A percentile compares a stretch with the other conserved stretches of the same genome.
phyloP scores from a whole-genome alignment of 768 basidiomycete genomes.

The Pleurotus salmoneostramineus region DNA sequence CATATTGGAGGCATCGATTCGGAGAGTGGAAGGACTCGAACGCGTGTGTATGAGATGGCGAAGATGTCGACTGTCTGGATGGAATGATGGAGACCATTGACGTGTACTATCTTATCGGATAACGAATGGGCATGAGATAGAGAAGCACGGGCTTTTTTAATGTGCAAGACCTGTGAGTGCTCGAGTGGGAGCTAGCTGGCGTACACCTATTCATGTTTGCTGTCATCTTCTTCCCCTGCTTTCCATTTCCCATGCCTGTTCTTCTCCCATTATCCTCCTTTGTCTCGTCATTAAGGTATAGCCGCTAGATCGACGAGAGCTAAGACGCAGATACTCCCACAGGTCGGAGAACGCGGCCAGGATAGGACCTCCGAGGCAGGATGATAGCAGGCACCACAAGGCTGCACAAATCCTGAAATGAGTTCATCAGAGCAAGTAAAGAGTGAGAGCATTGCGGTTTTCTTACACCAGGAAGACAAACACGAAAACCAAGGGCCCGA shows the following conservation, averaged over 20 bases:
- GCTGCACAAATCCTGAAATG: conserved; percentile 40
- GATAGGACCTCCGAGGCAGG: conserved; percentile 56
- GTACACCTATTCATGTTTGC: conserved; percentile 9
- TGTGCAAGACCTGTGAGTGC: background rate
- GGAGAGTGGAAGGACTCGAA: background rate
- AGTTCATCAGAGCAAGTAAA: conserved; percentile 5
- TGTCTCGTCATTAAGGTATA: conserved; percentile 31
- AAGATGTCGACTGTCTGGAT: background rate
- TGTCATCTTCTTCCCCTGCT: conserved; percentile 18
- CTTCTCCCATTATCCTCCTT: conserved; percentile 37
- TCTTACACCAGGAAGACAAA: conserved; percentile 48
- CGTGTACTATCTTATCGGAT: background rate
- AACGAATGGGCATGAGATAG: background rate
- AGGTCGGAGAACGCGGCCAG: conserved; percentile 39
- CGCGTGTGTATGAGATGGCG: background rate
- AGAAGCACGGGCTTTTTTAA: background rate
- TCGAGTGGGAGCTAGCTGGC: background rate
- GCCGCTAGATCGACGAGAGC: conserved; percentile 10
- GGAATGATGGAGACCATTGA: background rate
- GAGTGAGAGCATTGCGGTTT: background rate
- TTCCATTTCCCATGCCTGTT: conserved; percentile 63
- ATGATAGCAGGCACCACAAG: conserved; percentile 66
- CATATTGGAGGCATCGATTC: background rate
- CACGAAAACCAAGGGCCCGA: conserved; percentile 40
- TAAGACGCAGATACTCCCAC: conserved; percentile 34